Evolutionary conservation across 2,329 filamentous ascomycete genomes (phyloP), one percentile per base, ranked within the genome.

Genomic region (Colletotrichum destructivum): DNA sequence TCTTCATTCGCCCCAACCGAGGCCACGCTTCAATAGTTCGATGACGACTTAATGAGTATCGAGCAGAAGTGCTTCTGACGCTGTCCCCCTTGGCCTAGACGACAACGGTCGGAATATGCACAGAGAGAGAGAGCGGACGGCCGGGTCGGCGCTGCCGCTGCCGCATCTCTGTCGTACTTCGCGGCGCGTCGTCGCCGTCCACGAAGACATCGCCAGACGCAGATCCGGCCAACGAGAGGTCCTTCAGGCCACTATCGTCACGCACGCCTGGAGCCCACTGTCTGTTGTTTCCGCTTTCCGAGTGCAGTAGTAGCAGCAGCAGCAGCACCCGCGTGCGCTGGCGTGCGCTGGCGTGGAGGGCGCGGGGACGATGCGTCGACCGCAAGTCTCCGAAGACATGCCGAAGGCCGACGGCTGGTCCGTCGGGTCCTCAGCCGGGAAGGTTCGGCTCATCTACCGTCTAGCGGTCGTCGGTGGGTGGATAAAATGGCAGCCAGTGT

Each of bases 121-220:
- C 31, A 8, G 31, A 35, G 31, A 8, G 31, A 35, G 31, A 3
- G 66, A 15, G 52, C 66, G 62, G 49, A 76, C 42, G 46, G 23
- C 44, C 26, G 46, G 18, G 35, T 61, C 54, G 1, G 40, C 60
- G 44, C 60, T 46, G 23, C 26, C 26, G 26, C 26, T n/a, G n/a
- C n/a, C n/a, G n/a, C n/a, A 26, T 26, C 26, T 26, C 4, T 26
- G 4, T 4, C 26, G 26, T 26, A 26, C 26, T 26, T 26, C 26
- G 3, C 26, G 26, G 26, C 26, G 26, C 26, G 26, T 26, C 26
- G 3, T 26, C 3, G 3, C 26, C 26, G 26, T 26, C 26, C 23
- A 26, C 26, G 26, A 26, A 26, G 1, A 75, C 16, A 31, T 79
- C 78, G 18, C 84, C 26, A 26, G 26, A 26, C 26, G 26, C 26